These are phyloP conservation scores for Dendrostoma leiphaemia DNA, from an alignment of 2,329 filamentous ascomycete genomes.

Conservation along the genomic window DNA sequence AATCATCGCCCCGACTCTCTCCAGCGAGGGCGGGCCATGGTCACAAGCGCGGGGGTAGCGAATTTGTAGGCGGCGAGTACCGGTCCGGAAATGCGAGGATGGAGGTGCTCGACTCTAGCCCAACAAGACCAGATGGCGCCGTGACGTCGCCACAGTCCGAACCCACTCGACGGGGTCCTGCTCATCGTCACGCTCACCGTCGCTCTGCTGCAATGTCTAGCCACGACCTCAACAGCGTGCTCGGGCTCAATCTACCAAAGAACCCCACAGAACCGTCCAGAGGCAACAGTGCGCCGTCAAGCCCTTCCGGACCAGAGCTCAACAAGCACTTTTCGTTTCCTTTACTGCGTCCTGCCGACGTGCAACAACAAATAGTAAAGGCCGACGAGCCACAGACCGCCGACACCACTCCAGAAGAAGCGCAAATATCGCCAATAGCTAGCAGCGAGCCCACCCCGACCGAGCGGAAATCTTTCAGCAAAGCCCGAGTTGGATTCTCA, in stretches of 20 bases:
- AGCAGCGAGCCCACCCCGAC: conserved; percentile 32
- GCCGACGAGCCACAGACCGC: conserved; percentile 24
- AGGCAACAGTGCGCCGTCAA: conserved; percentile 64
- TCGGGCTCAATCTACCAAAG: conserved; percentile 16
- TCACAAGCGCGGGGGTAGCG: conserved; percentile 78
- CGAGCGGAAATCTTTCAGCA: conserved; percentile 15
- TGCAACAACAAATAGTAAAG: conserved; percentile 18
- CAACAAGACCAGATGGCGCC: conserved; percentile 62
- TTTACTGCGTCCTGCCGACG: conserved; percentile 12
- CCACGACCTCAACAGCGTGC: conserved; percentile 60
- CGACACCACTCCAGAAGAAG: conserved; percentile 26
- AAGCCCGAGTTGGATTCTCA: conserved; percentile 74
- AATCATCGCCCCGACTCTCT: conserved; percentile 43
- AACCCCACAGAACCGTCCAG: conserved; percentile 33
- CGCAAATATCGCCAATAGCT: conserved; percentile 24
- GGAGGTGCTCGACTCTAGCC: conserved; percentile 65
- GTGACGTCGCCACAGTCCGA: conserved; percentile 50
- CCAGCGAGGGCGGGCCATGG: conserved; percentile 64
- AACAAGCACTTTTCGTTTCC: conserved; percentile 26
- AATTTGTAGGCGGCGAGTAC: conserved; percentile 77
- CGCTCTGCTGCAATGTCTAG: conserved; percentile 81
- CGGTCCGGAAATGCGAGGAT: conserved; percentile 53
- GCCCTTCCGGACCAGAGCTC: conserved; percentile 49
- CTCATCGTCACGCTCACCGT: conserved; percentile 67
- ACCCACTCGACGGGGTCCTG: conserved; percentile 53